These are phyloP conservation scores for Phytomonas sp. DNA, from an alignment of 208 protist genomes.

Conservation along the genomic window DNA sequence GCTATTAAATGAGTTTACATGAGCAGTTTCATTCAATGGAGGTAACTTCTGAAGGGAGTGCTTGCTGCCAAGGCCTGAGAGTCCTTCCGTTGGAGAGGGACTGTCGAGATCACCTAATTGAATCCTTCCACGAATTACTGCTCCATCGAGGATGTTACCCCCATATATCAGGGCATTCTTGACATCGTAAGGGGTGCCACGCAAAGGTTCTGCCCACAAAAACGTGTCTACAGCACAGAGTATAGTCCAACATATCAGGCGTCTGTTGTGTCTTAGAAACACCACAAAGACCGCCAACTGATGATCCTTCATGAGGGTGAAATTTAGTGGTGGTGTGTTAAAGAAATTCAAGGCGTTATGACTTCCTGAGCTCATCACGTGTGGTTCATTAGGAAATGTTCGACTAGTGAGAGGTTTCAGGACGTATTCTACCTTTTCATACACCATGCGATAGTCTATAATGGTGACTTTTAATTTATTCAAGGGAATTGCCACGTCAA, in stretches of 20 bases:
- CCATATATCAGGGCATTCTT: conserved; percentile 30
- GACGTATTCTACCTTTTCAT: conserved; percentile 26
- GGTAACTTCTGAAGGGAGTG: too few relatives aligned
- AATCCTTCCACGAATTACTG: conserved; percentile 26
- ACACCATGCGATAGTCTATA: conserved; percentile 54
- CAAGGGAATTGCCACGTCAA: conserved; percentile 42
- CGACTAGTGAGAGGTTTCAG: conserved; percentile 32
- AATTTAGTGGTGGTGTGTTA: conserved; percentile 32
- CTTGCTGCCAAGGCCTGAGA: too few relatives aligned
- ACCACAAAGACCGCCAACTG: conserved; percentile 56
- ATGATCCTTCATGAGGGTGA: conserved; percentile 25
- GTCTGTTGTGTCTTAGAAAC: conserved; percentile 28
- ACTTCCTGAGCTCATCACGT: conserved; percentile 11
- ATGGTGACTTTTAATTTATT: conserved; percentile 33
- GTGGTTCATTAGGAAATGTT: conserved; percentile 16
- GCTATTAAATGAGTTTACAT: too few relatives aligned
- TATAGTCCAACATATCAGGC: conserved; percentile 45
- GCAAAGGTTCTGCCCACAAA: conserved; percentile 36
- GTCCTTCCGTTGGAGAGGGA: too few relatives aligned
- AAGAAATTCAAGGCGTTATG: conserved; percentile 15
- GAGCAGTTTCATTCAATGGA: too few relatives aligned
- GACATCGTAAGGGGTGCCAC: conserved; percentile 33
- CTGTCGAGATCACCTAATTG: conserved; percentile 30
- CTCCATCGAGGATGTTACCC: conserved; percentile 19
- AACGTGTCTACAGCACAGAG: conserved; percentile 24